Percentiles rank a stretch among this genome's conserved stretches.
These are phyloP conservation scores for Phoenix dactylifera DNA, from an alignment of 176 grass and related monocot species.

Conservation along the genomic window DNA sequence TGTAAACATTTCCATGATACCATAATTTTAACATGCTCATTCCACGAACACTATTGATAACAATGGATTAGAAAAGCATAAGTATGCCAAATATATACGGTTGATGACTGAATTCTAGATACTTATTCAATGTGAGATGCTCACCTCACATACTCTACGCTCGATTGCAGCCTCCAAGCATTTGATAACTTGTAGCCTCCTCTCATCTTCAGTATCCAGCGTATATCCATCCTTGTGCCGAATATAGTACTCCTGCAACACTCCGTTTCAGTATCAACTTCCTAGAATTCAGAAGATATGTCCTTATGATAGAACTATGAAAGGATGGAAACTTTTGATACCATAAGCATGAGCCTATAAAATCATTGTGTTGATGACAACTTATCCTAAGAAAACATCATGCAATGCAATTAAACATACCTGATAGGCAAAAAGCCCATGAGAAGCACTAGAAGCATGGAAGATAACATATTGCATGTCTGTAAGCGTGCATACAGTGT, in stretches of 20 bases:
- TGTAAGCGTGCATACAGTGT: slow-evolving; percentile 45
- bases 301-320: background rate
- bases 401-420: slow-evolving; percentile 4
- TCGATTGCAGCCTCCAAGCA: slow-evolving; percentile 48
- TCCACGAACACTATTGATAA: too few relatives aligned
- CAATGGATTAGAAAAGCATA: too few relatives aligned
- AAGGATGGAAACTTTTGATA: too few relatives aligned
- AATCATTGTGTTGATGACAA: too few relatives aligned
- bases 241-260: slow-evolving; percentile 45
- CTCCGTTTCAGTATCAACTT: too few relatives aligned
- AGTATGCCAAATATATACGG: too few relatives aligned
- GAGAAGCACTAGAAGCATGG: slow-evolving; percentile 39
- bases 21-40: too few relatives aligned
- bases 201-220: slow-evolving; percentile 27
- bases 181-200: slow-evolving; percentile 28
- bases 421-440: slow-evolving; percentile 27
- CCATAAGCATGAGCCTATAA: too few relatives aligned
- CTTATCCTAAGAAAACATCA: background rate
- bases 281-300: background rate
- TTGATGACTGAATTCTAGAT: background rate
- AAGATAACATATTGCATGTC: slow-evolving; percentile 52
- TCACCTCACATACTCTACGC: slow-evolving; percentile 43
- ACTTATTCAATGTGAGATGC: background rate
- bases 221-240: slow-evolving; percentile 40
- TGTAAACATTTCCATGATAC: too few relatives aligned